Evolutionary conservation across 1,284 basidiomycete genomes (phyloP).

Genomic region (Ceratobasidium sp.): DNA sequence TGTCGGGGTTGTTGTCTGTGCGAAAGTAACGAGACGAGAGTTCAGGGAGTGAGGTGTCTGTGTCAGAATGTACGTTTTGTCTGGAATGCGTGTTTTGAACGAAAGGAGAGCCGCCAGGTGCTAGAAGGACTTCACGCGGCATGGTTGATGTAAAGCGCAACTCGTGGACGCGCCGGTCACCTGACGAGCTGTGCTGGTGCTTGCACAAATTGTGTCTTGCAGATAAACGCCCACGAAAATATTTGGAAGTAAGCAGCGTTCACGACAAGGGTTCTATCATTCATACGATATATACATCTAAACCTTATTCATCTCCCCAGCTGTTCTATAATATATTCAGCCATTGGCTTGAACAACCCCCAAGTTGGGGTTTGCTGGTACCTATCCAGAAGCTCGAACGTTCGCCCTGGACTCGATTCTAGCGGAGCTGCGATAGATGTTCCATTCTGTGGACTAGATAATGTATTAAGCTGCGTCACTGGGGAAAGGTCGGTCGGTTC

Average conservation of each 20-base stretch:
- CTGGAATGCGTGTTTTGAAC: constrained; percentile 20
- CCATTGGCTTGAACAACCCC: constrained; percentile 70
- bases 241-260: background rate
- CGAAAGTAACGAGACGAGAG: constrained; percentile 27
- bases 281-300: background rate
- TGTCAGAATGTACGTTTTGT: background rate
- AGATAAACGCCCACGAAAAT: background rate
- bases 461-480: constrained; percentile 52
- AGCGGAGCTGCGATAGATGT: constrained; percentile 50
- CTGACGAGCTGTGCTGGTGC: constrained; percentile 15
- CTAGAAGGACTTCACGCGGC: constrained; percentile 43
- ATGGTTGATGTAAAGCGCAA: constrained; percentile 23
- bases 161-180: constrained; percentile 31
- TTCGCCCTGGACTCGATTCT: constrained; percentile 47
- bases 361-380: constrained; percentile 75
- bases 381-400: constrained; percentile 65
- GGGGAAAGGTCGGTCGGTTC: constrained; percentile 31
- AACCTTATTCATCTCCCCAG: background rate
- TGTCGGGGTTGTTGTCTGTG: constrained; percentile 2
- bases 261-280: background rate
- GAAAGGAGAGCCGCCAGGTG: constrained; percentile 40
- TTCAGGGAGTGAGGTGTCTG: constrained; percentile 20
- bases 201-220: background rate
- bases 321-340: constrained; percentile 53
- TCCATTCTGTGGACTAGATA: constrained; percentile 49